phyloP scores from a whole-genome alignment of 805 yeast genomes.

The Barnettozyma wickerhamii region DNA sequence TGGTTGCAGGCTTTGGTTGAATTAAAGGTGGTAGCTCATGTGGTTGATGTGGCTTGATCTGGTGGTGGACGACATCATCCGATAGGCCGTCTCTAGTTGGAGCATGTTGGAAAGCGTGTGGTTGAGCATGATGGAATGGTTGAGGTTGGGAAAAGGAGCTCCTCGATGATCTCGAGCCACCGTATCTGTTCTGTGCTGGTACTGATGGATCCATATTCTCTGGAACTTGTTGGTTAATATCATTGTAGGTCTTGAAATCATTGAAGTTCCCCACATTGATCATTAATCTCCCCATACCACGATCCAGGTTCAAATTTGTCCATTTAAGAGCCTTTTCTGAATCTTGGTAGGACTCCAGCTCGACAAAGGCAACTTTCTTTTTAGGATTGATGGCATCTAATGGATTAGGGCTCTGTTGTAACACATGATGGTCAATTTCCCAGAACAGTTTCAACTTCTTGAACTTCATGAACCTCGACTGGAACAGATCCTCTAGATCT shows the following conservation, averaged over 20 bases:
- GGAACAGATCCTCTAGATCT: conserved; percentile 55
- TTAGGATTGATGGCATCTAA: conserved; percentile 24
- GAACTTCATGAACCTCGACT: conserved; percentile 54
- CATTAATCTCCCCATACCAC: conserved; percentile 32
- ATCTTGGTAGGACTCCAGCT: conserved; percentile 46
- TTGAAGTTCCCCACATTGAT: conserved; percentile 24
- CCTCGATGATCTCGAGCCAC: conserved; percentile 4
- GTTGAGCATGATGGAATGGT: neutral
- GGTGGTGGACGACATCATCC: conserved; percentile 3
- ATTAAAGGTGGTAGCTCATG: conserved; percentile 16
- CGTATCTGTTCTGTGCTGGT: conserved; percentile 5
- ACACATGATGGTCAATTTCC: conserved; percentile 38
- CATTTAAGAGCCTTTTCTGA: conserved; percentile 58
- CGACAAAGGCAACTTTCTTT: conserved; percentile 62
- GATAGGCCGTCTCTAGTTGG: no score
- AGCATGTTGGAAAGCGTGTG: conserved; percentile 3
- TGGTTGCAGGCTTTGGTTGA: conserved; percentile 21
- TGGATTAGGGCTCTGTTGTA: conserved; percentile 26
- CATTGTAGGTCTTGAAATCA: conserved; percentile 21
- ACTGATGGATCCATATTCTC: conserved; percentile 24
- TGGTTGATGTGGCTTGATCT: conserved; percentile 3
- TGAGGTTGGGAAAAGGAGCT: conserved; percentile 5
- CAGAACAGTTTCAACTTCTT: conserved; percentile 59
- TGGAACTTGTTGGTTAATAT: conserved; percentile 17
- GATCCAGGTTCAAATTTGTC: conserved; percentile 48